Evolutionary conservation across 1,284 basidiomycete genomes (phyloP).

Genomic region (Laetiporus sulphureus): DNA sequence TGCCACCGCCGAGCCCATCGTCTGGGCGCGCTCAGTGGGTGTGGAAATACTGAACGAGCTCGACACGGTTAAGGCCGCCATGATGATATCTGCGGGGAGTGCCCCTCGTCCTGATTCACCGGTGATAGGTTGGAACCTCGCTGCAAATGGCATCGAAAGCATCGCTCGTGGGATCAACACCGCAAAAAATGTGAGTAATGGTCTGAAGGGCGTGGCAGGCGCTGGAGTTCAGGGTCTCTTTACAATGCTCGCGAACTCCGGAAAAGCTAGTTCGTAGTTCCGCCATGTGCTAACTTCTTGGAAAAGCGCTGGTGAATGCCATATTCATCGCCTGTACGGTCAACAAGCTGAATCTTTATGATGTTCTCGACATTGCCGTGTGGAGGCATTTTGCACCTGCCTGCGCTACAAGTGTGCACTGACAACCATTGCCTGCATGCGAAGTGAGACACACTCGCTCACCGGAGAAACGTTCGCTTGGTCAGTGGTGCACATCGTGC

Average conservation of each 20-base stretch:
- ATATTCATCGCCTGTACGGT: too few relatives aligned
- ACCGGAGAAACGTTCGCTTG: too few relatives aligned
- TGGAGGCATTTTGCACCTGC: too few relatives aligned
- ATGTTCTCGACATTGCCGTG: too few relatives aligned
- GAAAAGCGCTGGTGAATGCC: too few relatives aligned
- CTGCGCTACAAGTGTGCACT: too few relatives aligned
- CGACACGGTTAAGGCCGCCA: conserved; percentile 69
- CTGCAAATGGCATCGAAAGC: conserved; percentile 22
- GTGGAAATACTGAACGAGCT: conserved; percentile 91
- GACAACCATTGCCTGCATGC: too few relatives aligned
- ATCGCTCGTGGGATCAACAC: conserved; percentile 17
- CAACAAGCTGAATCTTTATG: too few relatives aligned
- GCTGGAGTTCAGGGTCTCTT: conserved; percentile 16
- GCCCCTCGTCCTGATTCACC: conserved; percentile 7
- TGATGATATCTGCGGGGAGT: conserved; percentile 80
- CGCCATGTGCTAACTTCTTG: too few relatives aligned
- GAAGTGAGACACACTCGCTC: too few relatives aligned
- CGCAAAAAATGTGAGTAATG: conserved; percentile 14
- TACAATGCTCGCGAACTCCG: conserved; percentile 8
- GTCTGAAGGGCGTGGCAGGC: conserved; percentile 14
- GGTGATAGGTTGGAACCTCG: conserved; percentile 20
- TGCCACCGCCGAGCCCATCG: conserved; percentile 57
- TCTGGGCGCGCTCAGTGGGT: conserved; percentile 83
- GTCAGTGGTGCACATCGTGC: background rate
- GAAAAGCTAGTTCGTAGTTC: too few relatives aligned